Evolutionary conservation across 2,329 filamentous ascomycete species (phyloP).

Genomic region (Verticillium albo-atrum): DNA sequence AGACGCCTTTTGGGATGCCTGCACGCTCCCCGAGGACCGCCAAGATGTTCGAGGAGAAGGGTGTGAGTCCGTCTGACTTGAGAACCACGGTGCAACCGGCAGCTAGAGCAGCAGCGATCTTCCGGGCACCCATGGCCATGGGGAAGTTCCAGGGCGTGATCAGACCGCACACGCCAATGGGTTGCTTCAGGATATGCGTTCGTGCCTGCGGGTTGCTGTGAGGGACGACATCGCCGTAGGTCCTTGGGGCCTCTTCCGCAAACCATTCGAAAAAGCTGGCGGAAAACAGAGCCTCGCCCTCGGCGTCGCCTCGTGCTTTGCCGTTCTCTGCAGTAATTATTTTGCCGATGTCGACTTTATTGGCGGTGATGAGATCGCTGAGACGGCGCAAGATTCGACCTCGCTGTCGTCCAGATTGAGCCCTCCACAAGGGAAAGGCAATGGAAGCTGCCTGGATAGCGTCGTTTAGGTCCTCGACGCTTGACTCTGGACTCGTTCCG

Average conservation of each 20-base stretch:
- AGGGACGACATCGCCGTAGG: conserved; percentile 71
- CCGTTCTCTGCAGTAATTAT: conserved; percentile 88
- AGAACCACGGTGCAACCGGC: conserved; percentile 92
- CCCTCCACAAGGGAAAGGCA: conserved; percentile 61
- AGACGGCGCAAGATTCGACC: conserved; percentile 54
- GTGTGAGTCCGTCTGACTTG: conserved; percentile 88
- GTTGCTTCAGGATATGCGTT: conserved; percentile 48
- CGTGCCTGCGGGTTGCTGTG: conserved; percentile 65
- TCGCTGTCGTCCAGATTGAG: conserved; percentile 52
- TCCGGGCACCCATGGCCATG: conserved; percentile 68
- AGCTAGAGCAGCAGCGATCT: conserved; percentile 70
- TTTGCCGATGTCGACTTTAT: conserved; percentile 61
- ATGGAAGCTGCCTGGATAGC: conserved; percentile 77
- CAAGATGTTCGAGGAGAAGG: conserved; percentile 86
- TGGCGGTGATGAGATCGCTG: conserved; percentile 59
- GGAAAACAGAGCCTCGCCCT: conserved; percentile 67
- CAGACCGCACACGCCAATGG: conserved; percentile 11
- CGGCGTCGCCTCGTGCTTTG: conserved; percentile 72
- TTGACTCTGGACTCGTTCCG: conserved; percentile 81
- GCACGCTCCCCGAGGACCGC: conserved; percentile 82
- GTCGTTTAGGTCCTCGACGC: conserved; percentile 66
- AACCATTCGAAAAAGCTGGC: conserved; percentile 78
- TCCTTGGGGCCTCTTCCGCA: conserved; percentile 68
- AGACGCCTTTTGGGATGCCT: conserved; percentile 65
- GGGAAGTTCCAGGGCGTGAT: conserved; percentile 79